phyloP scores from a whole-genome alignment of 176 grass and related monocot species.

The Oryza meyeriana region DNA sequence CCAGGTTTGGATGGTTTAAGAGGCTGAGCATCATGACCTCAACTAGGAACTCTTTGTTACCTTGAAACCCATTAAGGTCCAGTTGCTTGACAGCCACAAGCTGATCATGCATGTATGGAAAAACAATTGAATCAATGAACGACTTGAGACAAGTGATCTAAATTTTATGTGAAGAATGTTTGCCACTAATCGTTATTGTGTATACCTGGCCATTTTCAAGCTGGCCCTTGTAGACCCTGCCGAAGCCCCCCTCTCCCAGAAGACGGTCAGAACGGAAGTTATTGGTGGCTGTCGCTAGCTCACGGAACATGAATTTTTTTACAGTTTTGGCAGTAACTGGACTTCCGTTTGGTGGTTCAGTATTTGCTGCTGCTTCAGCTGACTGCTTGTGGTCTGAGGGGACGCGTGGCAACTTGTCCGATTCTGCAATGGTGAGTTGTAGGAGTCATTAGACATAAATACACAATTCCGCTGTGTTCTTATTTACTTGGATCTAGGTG shows the following conservation, averaged over 20 bases:
- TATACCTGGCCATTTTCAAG: constrained; percentile 74
- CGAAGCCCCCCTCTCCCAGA: constrained; percentile 83
- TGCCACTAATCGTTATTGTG: neutral
- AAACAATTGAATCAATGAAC: neutral
- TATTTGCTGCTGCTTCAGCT: constrained; percentile 33
- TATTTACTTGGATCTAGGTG: constrained; percentile 2
- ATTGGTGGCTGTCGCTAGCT: constrained; percentile 69
- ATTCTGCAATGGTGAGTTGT: constrained; percentile 38
- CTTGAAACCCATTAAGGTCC: constrained; percentile 70
- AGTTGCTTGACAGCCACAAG: constrained; percentile 89
- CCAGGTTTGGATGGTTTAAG: constrained; percentile 78
- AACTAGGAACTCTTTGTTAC: constrained; percentile 79
- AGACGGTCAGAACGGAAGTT: constrained; percentile 61
- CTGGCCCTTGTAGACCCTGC: constrained; percentile 87
- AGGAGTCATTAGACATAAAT: constrained; percentile 16
- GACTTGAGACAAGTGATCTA: neutral
- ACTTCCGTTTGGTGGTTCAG: constrained; percentile 36
- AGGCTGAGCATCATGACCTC: constrained; percentile 86
- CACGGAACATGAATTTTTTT: constrained; percentile 71
- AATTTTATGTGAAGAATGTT: neutral
- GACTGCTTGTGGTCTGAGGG: constrained; percentile 25
- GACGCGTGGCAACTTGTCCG: neutral
- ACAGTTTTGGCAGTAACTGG: constrained; percentile 37
- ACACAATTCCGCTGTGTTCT: neutral
- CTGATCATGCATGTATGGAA: constrained; percentile 34